Base-by-base conservation (phyloP, 805 yeast genomes). In the Sugiyamaella lignohabitans region DNA sequence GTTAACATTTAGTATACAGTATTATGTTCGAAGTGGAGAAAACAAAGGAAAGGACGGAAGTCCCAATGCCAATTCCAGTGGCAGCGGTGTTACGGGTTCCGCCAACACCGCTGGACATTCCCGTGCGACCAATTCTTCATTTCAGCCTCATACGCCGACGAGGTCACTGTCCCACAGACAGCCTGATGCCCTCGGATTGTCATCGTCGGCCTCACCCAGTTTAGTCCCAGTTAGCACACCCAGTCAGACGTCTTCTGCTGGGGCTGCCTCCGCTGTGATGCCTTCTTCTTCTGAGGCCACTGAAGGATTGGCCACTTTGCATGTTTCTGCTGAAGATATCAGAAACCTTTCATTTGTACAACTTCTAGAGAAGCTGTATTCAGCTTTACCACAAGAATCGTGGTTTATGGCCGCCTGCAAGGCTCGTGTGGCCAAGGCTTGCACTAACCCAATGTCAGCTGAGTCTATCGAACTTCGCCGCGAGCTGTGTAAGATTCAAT, bases 401-500 rank as follows among this genome's bases (percentile, higher is more conserved):
- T 79, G 85, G 79, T 72, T 73, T 48, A 80, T 77, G 30, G 86
- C 82, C 55, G 74, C 81, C 1, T 62, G 82, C 34, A 75, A 73
- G 38, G 82, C 83, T 0, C 66, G 80, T 4, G 69, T 76, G 24
- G 86, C 88, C 1, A 87, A 87, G 62, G 79, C 95, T 0, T 87
- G 85, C 34, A 18, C 43, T 10, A 29, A 39, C 18, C 24, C 17
- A 4, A 17, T 18, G 3, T n/a, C 27, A 8, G 30, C 42, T 10
- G 38, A 19, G 16, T 17, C 38, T 19, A 27, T 30, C 14, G 23
- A 29, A 14, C 21, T 35, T 5, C 18, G 96, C 51, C 73, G 73
- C 34, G 70, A 77, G 47, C 69, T 88, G 16, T 71, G 84, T 4
- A 72, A 76, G 19, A 69, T 80, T 41, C 85, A 87, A 60, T 76